Evolutionary conservation across 2,329 filamentous ascomycete genomes (phyloP).

Genomic region (Rachicladosporium sp.): DNA sequence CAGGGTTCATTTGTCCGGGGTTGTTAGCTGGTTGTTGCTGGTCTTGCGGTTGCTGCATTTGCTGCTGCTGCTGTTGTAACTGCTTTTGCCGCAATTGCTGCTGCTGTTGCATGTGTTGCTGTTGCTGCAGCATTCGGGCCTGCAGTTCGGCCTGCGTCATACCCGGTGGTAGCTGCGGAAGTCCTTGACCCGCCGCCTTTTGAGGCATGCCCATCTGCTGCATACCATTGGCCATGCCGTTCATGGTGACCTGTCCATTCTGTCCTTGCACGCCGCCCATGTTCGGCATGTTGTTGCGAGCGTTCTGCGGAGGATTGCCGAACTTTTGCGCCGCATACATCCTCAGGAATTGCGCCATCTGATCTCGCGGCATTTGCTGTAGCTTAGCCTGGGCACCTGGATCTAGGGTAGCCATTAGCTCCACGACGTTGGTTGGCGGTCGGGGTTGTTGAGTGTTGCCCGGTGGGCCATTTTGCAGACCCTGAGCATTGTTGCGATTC

Average conservation of each 20-base stretch:
- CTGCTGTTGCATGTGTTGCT: slow-evolving; percentile 14
- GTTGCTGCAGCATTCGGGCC: slow-evolving; percentile 13
- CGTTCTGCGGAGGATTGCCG: too few relatives aligned
- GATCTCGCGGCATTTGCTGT: too few relatives aligned
- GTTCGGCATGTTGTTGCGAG: too few relatives aligned
- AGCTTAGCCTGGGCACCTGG: too few relatives aligned
- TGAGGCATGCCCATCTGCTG: slow-evolving; percentile 6
- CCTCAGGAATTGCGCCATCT: too few relatives aligned
- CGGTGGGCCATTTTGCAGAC: too few relatives aligned
- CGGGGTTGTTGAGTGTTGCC: too few relatives aligned
- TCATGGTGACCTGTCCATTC: slow-evolving; percentile 2
- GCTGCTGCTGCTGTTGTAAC: slow-evolving; percentile 8
- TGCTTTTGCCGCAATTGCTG: slow-evolving; percentile 7
- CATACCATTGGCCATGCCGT: slow-evolving; percentile 4
- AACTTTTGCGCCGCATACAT: too few relatives aligned
- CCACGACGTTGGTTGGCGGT: too few relatives aligned
- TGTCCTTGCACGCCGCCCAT: slow-evolving; percentile 3
- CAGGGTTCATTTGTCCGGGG: neutral
- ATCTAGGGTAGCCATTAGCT: too few relatives aligned
- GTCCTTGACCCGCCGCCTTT: neutral
- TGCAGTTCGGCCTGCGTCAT: slow-evolving; percentile 2
- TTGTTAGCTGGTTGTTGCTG: neutral
- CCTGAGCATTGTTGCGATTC: slow-evolving; percentile 16
- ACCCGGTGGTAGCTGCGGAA: slow-evolving; percentile 2
- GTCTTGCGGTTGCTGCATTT: slow-evolving; percentile 1